Percentiles rank a stretch among this genome's conserved stretches.
phyloP scores from a whole-genome alignment of 106 monocot species.

The Allium cepa region DNA sequence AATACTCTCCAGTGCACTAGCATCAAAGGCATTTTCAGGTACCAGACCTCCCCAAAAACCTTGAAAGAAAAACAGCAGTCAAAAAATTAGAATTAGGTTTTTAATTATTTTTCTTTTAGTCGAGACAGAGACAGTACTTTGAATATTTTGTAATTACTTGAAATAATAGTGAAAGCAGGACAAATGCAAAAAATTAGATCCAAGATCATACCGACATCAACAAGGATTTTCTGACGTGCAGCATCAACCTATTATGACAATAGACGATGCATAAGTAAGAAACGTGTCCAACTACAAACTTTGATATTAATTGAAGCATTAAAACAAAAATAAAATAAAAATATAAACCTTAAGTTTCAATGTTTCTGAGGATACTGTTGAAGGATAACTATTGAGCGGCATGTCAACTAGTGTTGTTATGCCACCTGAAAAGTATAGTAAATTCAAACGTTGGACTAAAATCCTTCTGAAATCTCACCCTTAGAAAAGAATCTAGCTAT shows the following conservation, averaged over 20 bases:
- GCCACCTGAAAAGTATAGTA: constrained; percentile 53
- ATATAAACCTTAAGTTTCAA: constrained; percentile 67
- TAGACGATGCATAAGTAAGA: too few species aligned
- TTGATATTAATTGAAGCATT: too few species aligned
- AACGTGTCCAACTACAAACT: too few species aligned
- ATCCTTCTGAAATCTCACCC: background rate
- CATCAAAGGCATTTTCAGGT: constrained; percentile 87
- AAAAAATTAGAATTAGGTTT: background rate
- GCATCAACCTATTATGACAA: constrained; percentile 64
- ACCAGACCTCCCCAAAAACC: constrained; percentile 99
- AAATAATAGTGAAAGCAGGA: background rate
- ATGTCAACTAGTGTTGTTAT: constrained; percentile 94
- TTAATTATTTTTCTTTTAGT: background rate
- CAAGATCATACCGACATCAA: constrained; percentile 77
- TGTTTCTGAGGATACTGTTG: constrained; percentile 82
- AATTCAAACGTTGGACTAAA: background rate
- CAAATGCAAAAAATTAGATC: background rate
- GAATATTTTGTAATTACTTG: background rate
- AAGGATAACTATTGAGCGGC: constrained; percentile 91
- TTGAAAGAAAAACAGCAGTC: constrained; percentile 14
- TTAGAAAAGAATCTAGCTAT: too few species aligned
- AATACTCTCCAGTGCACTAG: constrained; percentile 26
- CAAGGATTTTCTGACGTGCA: constrained; percentile 66
- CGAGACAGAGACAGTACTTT: too few species aligned
- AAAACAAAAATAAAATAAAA: constrained; percentile 1